Evolutionary conservation across 805 yeast species (phyloP).

Genomic region (Wickerhamiella kurtzmanii): DNA sequence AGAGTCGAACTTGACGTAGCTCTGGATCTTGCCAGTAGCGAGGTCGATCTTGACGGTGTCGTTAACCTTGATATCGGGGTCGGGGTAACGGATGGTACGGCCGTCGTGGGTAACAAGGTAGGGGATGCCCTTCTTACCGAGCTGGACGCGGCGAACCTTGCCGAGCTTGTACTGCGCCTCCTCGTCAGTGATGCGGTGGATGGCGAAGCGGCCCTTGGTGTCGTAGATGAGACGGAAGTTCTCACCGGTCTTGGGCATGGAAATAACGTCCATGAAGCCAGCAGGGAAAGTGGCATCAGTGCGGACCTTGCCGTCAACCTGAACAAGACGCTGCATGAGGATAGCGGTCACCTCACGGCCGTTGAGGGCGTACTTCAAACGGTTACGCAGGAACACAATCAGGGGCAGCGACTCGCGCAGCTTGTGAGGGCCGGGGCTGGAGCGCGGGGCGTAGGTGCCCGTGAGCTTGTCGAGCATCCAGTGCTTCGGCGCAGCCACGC

Average conservation of each 20-base stretch:
- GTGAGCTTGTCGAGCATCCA: constrained; percentile 99
- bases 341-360: constrained; percentile 98
- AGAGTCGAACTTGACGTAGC: constrained; percentile 81
- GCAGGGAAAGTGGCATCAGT: constrained; percentile 98
- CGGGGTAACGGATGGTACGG: constrained; percentile 99
- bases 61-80: constrained; percentile 90
- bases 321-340: constrained; percentile 94
- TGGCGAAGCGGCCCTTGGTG: constrained; percentile 97
- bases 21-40: constrained; percentile 87
- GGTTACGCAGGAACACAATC: constrained; percentile 93
- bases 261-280: constrained; percentile 98
- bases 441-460: constrained; percentile 99
- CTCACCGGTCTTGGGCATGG: constrained; percentile 96
- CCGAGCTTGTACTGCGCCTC: constrained; percentile 97
- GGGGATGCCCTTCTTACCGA: constrained; percentile 97
- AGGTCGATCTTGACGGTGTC: constrained; percentile 96
- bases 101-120: constrained; percentile 99
- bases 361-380: constrained; percentile 96
- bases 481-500: constrained; percentile 99
- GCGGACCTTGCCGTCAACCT: constrained; percentile 99
- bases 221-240: constrained; percentile 98
- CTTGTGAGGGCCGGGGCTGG: constrained; percentile 99
- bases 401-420: constrained; percentile 96
- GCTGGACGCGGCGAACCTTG: constrained; percentile 94
- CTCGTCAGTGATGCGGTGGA: constrained; percentile 98